Conservation (phyloP, 495 filamentous ascomycete genomes). For the Hypoxylon rickii region DNA sequence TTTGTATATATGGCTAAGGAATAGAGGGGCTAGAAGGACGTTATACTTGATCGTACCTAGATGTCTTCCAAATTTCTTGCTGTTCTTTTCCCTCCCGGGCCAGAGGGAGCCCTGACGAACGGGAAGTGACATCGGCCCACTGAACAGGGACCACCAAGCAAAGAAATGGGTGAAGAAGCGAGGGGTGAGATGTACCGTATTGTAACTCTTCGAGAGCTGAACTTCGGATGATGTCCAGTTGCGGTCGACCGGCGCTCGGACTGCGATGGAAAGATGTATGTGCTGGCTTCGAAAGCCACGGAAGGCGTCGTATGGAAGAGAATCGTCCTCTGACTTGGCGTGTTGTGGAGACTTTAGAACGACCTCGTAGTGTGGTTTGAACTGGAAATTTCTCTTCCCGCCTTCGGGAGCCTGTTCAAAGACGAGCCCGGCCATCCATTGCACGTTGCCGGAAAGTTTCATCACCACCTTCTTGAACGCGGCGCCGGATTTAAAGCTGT, state of each 20-base stretch:
- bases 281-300: constrained; percentile 91
- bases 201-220: constrained; percentile 83
- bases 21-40: constrained; percentile 86
- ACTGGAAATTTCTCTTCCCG: constrained; percentile 76
- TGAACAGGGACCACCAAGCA: constrained; percentile 96
- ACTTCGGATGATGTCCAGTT: constrained; percentile 77
- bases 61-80: constrained; percentile 97
- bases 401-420: constrained; percentile 78
- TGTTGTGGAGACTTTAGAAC: constrained; percentile 78
- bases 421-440: constrained; percentile 85
- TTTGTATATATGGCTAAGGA: constrained; percentile 96
- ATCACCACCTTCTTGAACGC: constrained; percentile 97
- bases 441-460: constrained; percentile 95
- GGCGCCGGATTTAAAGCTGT: constrained; percentile 71
- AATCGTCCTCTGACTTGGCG: constrained; percentile 58
- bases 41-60: constrained; percentile 98
- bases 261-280: constrained; percentile 90
- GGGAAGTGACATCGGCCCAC: constrained; percentile 90
- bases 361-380: constrained; percentile 91
- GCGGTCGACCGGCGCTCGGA: constrained; percentile 78
- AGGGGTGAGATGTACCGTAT: constrained; percentile 88
- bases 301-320: constrained; percentile 83
- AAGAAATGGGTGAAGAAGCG: constrained; percentile 99
- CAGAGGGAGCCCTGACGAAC: constrained; percentile 89
- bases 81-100: constrained; percentile 90